Conservation (phyloP, 2,329 filamentous ascomycete genomes). For the Penicillium thymicola region DNA sequence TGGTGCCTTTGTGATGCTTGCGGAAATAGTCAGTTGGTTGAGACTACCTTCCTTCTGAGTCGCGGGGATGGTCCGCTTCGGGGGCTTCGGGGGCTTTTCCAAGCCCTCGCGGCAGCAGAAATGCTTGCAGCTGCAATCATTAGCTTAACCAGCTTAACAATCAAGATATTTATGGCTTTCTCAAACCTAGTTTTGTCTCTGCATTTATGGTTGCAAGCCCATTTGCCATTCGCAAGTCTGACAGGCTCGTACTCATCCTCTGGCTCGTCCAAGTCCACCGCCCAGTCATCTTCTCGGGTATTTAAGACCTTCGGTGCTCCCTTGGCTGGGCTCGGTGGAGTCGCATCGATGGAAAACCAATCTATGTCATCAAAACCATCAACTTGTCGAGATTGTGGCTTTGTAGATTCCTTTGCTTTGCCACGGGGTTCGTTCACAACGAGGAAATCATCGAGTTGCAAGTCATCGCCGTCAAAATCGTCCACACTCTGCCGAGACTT, state of each 20-base stretch:
- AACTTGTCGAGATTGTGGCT: not conserved
- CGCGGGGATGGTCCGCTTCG: conserved; percentile 17
- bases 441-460: conserved; percentile 54
- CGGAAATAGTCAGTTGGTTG: conserved; percentile 30
- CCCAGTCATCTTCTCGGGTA: conserved; percentile 3
- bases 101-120: conserved; percentile 69
- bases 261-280: conserved; percentile 8
- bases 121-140: conserved; percentile 61
- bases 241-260: conserved; percentile 40
- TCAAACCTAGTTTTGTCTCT: conserved; percentile 52
- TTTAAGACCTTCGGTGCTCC: not conserved
- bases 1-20: conserved; percentile 23
- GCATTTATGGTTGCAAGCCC: conserved; percentile 70
- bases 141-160: conserved; percentile 20
- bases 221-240: conserved; percentile 66
- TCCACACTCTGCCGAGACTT: conserved; percentile 36
- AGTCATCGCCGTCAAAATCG: conserved; percentile 52
- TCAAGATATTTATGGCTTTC: not conserved
- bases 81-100: conserved; percentile 57
- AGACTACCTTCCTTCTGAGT: conserved; percentile 24
- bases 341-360: conserved; percentile 21
- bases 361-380: conserved; percentile 20
- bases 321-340: conserved; percentile 5
- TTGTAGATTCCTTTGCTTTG: not conserved
- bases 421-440: conserved; percentile 22